Evolutionary conservation across 192 early-diverging fungal species (phyloP), one percentile per base, ranked within the genome.

Genomic region (Coemansia sp.): DNA sequence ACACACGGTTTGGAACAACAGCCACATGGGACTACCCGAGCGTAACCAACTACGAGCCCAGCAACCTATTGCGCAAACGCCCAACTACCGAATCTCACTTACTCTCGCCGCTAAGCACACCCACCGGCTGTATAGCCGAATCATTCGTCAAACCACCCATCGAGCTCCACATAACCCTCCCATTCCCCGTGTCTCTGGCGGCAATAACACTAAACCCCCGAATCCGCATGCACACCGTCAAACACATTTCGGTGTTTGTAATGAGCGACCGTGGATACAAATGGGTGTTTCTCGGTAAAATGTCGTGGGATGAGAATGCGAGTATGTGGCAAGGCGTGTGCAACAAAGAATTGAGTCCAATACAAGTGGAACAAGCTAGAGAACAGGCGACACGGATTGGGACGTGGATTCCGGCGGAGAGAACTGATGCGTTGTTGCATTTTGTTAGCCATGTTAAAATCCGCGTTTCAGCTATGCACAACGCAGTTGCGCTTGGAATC

Each of bases 81-180:
- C 24, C 2, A 2, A 10, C 58, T 1, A 0, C 14, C 8, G 19
- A 15, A 3, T 1, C 38, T 9, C 5, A 47, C 45, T 11, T 53
- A 10, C 41, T 56, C 3, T 35, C 56, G 19, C 50, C 24, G 19
- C 41, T 56, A 4, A 49, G 29, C 45, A 11, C 14, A 2, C 41
- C 21, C 19, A 5, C 19, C 1, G 60, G 71, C 0, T 73, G 66
- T 24, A 53, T 73, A 50, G 64, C 71, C 8, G 65, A 67, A 15
- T 63, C 71, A 12, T 73, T 73, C 37, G 60, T 73, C 4, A 61
- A 62, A n/a, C 71, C 71, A 29, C 71, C 71, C 0, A 56, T 59
- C 5, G 71, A 73, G 15, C 5, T 73, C 3, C 21, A 7, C 25
- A 29, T 73, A n/a, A 15, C 39, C 2, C 24, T 73, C 5, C 65